Evolutionary conservation across 2,329 filamentous ascomycete species (phyloP).

Genomic region (Penicillium sp.): DNA sequence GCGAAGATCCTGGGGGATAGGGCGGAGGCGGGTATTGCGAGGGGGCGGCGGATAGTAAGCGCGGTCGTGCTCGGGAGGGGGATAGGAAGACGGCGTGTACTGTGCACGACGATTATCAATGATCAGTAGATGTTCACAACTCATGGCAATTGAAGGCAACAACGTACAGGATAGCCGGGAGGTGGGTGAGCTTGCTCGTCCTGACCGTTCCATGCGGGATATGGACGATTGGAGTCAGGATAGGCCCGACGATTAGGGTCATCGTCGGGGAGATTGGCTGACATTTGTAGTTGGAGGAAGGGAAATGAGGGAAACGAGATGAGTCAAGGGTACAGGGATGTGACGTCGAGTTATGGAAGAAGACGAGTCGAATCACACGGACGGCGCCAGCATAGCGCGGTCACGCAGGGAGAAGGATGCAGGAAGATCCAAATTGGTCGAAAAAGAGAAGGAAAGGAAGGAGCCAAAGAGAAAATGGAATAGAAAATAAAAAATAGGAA

Average conservation of each 20-base stretch:
- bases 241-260: constrained; percentile 45
- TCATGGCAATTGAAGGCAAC: background rate
- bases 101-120: constrained; percentile 11
- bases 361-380: constrained; percentile 19
- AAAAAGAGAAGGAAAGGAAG: background rate
- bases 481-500: constrained; percentile 1
- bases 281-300: constrained; percentile 35
- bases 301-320: constrained; percentile 22
- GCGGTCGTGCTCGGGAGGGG: constrained; percentile 29
- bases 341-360: constrained; percentile 25
- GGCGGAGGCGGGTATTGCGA: constrained; percentile 29
- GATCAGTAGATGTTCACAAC: background rate
- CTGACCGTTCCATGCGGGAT: constrained; percentile 28
- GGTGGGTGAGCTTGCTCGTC: constrained; percentile 35
- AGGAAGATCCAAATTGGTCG: constrained; percentile 12
- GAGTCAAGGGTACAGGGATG: constrained; percentile 25
- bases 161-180: constrained; percentile 34
- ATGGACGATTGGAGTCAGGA: constrained; percentile 33
- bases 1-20: constrained; percentile 31
- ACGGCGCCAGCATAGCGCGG: constrained; percentile 24
- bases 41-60: constrained; percentile 33
- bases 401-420: constrained; percentile 22
- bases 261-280: constrained; percentile 40
- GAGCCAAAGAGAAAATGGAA: constrained; percentile 7
- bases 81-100: constrained; percentile 33